Base-by-base conservation (phyloP, 2,329 filamentous ascomycete species). In the Gliomastix tumulicola region DNA sequence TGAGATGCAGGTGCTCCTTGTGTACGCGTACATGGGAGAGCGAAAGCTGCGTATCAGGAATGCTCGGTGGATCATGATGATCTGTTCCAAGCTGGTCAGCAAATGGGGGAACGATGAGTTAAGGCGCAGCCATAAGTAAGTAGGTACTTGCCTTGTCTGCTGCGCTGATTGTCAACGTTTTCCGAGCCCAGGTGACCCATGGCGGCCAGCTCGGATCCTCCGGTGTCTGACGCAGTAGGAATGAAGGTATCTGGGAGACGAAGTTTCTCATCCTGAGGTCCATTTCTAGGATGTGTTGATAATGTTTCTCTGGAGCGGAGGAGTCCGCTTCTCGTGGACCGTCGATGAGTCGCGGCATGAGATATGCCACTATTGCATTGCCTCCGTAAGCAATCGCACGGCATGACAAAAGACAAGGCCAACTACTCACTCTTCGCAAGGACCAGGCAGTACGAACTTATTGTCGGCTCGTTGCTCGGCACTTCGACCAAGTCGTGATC, bases 1-100 rank as follows among this genome's bases (percentile, higher is more conserved):
- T 1, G 59, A 54, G 11, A 61, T 46, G 34, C 59, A 63, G 2
- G 58, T 63, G 7, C 49, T 42, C 10, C 60, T 47, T 3, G 59
- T 59, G 12, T 56, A 56, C 17, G 37, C 44, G 32, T 57, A 61
- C 15, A 44, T 51, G 1, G 51, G 45, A 23, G 59, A 55, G 36
- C 45, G 53, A 46, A 54, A 52, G 37, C 47, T 59, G 19, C 49
- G 50, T 19, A 57, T 59, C 7, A 63, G 37, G 25, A 60, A 61
- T 0, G 55, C 51, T 4, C 60, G 53, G 39, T 64, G 60, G 16
- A 64, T 60, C 58, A 63, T 62, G 44, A 63, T 63, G 36, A 63
- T 60, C 40, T n/a, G n/a, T n/a, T n/a, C n/a, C n/a, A n/a, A n/a
- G n/a, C n/a, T n/a, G n/a, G n/a, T n/a, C n/a, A n/a, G n/a, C n/a